phyloP scores from a whole-genome alignment of 495 filamentous ascomycete genomes.

The Filosporella fistucella region DNA sequence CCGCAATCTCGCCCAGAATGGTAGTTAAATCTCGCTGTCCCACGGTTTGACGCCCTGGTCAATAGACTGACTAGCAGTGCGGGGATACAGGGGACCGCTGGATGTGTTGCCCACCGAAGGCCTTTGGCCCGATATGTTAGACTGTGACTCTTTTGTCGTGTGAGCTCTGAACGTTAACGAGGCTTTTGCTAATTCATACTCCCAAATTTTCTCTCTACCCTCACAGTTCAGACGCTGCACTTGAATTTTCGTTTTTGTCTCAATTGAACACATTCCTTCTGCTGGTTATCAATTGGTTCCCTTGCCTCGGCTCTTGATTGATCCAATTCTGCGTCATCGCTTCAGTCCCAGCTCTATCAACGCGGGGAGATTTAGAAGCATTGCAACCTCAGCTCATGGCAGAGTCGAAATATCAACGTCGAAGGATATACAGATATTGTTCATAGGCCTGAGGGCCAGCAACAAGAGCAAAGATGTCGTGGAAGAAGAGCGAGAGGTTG shows the following conservation, averaged over 20 bases:
- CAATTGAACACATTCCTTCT: not conserved
- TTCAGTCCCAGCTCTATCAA: not conserved
- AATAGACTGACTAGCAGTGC: constrained; percentile 1
- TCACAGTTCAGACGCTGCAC: not conserved
- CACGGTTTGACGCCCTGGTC: not conserved
- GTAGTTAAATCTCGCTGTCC: no score
- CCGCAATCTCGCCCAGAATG: no score
- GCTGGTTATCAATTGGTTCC: not conserved
- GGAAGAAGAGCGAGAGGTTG: constrained; percentile 84
- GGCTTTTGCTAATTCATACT: no score
- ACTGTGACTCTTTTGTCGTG: constrained; percentile 6
- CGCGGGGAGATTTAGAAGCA: constrained; percentile 4
- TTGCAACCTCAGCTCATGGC: constrained; percentile 18
- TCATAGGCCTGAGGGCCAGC: constrained; percentile 31
- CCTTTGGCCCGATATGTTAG: not conserved
- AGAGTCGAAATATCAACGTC: constrained; percentile 10
- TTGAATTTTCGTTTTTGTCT: not conserved
- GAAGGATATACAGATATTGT: constrained; percentile 7
- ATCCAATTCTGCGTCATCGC: constrained; percentile 8
- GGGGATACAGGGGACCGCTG: no score
- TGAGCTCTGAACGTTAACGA: not conserved
- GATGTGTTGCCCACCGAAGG: no score
- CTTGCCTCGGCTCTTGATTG: constrained; percentile 8
- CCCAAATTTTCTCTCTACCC: not conserved
- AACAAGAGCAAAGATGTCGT: constrained; percentile 57